Evolutionary conservation across 139 green algal genomes (phyloP).

Genomic region (Penium margaritaceum): DNA sequence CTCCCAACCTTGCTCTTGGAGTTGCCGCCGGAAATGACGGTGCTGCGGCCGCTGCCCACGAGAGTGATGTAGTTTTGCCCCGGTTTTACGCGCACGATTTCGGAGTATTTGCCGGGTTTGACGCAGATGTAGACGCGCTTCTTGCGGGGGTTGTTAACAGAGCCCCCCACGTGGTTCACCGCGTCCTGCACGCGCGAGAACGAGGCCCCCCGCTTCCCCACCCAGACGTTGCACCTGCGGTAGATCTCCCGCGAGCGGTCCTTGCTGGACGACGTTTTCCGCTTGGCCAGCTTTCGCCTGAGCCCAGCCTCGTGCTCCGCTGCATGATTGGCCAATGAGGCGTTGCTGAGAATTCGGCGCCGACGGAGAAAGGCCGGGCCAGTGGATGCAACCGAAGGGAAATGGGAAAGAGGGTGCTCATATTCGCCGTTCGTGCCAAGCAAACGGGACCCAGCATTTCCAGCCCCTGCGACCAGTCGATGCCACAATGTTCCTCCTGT

Average conservation of each 20-base stretch:
- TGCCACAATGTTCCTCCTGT: not conserved
- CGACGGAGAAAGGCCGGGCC: too few relatives aligned
- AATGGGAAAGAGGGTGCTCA: not conserved
- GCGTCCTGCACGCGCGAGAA: slow-evolving; percentile 27
- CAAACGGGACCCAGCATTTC: too few relatives aligned
- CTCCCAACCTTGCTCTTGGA: not conserved
- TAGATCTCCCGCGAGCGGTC: not conserved
- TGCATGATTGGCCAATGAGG: too few relatives aligned
- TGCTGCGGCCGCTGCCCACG: not conserved
- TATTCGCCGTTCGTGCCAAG: not conserved
- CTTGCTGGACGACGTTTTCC: not conserved
- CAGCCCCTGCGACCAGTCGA: too few relatives aligned
- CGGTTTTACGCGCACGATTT: not conserved
- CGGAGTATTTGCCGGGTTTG: slow-evolving; percentile 4
- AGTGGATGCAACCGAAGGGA: not conserved
- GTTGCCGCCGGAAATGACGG: slow-evolving; percentile 2
- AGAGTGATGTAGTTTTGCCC: slow-evolving; percentile 25
- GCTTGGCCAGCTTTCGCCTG: not conserved
- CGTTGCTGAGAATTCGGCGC: too few relatives aligned
- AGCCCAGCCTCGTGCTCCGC: not conserved
- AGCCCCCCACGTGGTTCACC: slow-evolving; percentile 14
- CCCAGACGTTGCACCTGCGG: not conserved
- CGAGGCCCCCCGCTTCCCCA: slow-evolving; percentile 6
- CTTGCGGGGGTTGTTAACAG: not conserved
- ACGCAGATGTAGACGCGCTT: slow-evolving; percentile 31